phyloP scores from a whole-genome alignment of 495 filamentous ascomycete species.

The Xylaria castorea region DNA sequence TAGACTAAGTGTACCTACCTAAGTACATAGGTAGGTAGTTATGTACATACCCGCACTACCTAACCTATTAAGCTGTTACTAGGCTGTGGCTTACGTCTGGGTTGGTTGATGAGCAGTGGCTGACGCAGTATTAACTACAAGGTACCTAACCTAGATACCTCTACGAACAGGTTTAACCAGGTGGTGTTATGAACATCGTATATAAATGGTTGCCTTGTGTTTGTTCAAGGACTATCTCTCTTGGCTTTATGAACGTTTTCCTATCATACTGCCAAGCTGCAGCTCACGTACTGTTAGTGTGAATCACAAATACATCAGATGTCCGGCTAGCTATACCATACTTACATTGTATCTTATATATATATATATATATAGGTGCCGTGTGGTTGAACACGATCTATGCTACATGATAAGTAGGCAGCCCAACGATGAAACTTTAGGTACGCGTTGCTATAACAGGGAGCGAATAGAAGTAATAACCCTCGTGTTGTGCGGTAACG shows the following conservation, averaged over 20 bases:
- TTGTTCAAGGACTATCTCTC: neutral
- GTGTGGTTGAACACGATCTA: neutral
- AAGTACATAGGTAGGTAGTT: too few relatives aligned
- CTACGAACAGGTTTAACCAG: too few relatives aligned
- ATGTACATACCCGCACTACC: too few relatives aligned
- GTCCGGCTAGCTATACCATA: neutral
- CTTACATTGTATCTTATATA: too few relatives aligned
- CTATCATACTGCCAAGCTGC: neutral
- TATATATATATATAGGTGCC: too few relatives aligned
- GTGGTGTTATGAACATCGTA: neutral
- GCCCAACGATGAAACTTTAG: neutral
- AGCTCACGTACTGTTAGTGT: neutral
- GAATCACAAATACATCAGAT: neutral
- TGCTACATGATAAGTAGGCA: neutral
- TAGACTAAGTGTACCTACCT: too few relatives aligned
- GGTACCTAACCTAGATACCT: too few relatives aligned
- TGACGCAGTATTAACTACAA: neutral
- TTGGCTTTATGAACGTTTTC: neutral
- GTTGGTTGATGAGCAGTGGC: neutral
- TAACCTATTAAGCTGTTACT: too few relatives aligned
- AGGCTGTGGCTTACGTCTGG: neutral
- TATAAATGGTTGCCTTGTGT: neutral
- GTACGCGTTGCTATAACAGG: neutral
- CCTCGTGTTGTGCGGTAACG: neutral
- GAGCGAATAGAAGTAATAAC: neutral